Base-by-base conservation (phyloP, 2,329 filamentous ascomycete species). In the Pseudomassariella vexata region DNA sequence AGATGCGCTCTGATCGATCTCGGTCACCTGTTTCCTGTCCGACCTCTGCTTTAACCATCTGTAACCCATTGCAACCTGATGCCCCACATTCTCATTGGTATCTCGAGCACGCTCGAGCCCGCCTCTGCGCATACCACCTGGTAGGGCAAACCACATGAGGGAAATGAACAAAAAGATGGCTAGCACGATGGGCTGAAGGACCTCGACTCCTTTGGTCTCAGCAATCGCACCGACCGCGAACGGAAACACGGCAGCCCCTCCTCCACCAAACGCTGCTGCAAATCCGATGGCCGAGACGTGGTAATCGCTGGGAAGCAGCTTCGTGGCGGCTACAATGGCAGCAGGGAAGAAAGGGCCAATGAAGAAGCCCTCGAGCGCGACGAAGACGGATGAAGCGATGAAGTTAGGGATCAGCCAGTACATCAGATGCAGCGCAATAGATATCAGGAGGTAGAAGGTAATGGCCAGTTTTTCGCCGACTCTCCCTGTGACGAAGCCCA, bases 241-340 rank as follows among this genome's bases (percentile, higher is more conserved):
- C 27, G 82, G 67, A 56, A 85, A 53, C 11, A 79, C 48, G 2
- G 83, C 80, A 1, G 80, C 84, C 0, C 86, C 86, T 3, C 70
- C 73, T 0, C 83, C 81, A 3, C 86, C 86, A 53, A 90, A 78
- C 0, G 85, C 85, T 1, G 83, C 78, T 0, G 82, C 81, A 46
- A 94, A 90, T 0, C 86, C 85, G 40, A 94, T 85, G 0, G 80
- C 78, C n/a, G 73, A 76, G 24, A 92, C 82, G 47, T 94, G 87
- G 17, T 87, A 63, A 38, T 85, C 71, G 23, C 66, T 68, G 0
- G 85, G 85, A 2, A 94, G 64, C 4, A 92, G 63, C 45, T 85
- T 88, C 0, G 83, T 86, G 5, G 79, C 76, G 1, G 76, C 76
- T 1, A 89, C 77, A 8, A 92, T 71, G 1, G 76, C 82, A 1